A percentile compares a stretch with the other conserved stretches of the same genome.
These are phyloP conservation scores for Xylaria sp. DNA, from an alignment of 2,329 filamentous ascomycete species.

Conservation along the genomic window DNA sequence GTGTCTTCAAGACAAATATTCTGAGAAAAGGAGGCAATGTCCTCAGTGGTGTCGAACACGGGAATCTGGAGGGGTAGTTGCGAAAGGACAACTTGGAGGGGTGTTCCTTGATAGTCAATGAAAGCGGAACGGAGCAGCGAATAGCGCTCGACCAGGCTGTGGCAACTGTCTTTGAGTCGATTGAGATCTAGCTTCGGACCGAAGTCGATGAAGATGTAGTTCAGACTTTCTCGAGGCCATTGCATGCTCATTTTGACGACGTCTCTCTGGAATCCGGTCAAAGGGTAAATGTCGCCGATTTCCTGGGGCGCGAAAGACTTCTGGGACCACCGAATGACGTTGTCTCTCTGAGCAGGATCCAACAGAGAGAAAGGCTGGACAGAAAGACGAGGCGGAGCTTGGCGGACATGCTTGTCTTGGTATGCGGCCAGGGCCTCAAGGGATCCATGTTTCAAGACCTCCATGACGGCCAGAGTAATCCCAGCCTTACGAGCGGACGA, in stretches of 20 bases:
- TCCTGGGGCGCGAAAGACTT: not conserved
- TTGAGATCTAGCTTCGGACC: not conserved
- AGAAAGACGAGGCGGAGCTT: not conserved
- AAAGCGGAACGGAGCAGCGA: conserved; percentile 6
- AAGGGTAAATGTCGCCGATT: not conserved
- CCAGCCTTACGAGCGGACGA: conserved; percentile 1
- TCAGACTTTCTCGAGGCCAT: not conserved
- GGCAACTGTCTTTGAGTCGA: not conserved
- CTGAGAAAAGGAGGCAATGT: not conserved
- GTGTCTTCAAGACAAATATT: not conserved
- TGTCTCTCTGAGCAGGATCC: not conserved
- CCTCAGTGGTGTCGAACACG: conserved; percentile 1
- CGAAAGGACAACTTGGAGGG: not conserved
- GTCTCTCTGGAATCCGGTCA: conserved; percentile 4
- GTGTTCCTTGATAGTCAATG: not conserved
- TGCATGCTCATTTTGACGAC: conserved; percentile 6
- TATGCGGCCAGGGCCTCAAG: conserved; percentile 3
- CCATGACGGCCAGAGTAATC: conserved; percentile 2
- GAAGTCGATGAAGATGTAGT: conserved; percentile 7
- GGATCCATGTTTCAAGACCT: not conserved
- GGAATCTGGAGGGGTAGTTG: not conserved
- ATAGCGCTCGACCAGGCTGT: conserved; percentile 1
- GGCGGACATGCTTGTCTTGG: not conserved
- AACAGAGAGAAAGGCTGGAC: conserved; percentile 4
- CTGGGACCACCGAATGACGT: conserved; percentile 1